These are phyloP conservation scores for Jamesozyma hellenica DNA, from an alignment of 805 yeast genomes.

Conservation along the genomic window DNA sequence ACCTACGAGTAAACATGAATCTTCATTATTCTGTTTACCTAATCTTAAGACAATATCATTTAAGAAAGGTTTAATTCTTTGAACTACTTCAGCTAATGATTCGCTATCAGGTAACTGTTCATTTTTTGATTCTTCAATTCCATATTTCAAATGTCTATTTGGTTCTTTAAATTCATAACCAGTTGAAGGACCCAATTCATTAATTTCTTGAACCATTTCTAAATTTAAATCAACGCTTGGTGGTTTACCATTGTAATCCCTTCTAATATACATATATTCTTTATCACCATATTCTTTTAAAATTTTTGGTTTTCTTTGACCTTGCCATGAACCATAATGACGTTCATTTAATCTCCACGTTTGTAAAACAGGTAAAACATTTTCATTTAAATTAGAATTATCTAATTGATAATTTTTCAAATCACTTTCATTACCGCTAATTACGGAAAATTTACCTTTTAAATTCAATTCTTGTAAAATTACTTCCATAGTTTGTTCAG, in stretches of 20 bases:
- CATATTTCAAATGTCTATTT: constrained; percentile 26
- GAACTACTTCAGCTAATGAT: constrained; percentile 61
- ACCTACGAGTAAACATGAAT: constrained; percentile 59
- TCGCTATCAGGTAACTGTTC: constrained; percentile 57
- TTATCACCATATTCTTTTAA: constrained; percentile 58
- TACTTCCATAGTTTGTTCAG: constrained; percentile 63
- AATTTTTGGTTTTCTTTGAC: constrained; percentile 60
- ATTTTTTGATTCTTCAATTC: constrained; percentile 30
- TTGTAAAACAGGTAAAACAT: constrained; percentile 40
- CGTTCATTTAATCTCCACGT: constrained; percentile 78
- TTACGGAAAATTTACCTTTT: constrained; percentile 14
- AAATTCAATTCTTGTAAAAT: constrained; percentile 42
- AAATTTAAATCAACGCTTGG: constrained; percentile 32
- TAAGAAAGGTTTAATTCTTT: constrained; percentile 52
- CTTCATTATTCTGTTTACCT: constrained; percentile 39
- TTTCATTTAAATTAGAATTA: constrained; percentile 16
- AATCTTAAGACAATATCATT: constrained; percentile 38
- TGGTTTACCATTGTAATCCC: constrained; percentile 70
- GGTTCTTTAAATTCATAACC: constrained; percentile 32
- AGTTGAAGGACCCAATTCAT: constrained; percentile 23
- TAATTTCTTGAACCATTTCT: constrained; percentile 34
- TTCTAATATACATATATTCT: constrained; percentile 67
- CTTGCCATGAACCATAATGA: constrained; percentile 78
- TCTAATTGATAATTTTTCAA: constrained; percentile 3
- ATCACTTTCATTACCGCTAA: constrained; percentile 14